Conservation (phyloP, 1,284 basidiomycete genomes). For the Ceratobasidium sp. region DNA sequence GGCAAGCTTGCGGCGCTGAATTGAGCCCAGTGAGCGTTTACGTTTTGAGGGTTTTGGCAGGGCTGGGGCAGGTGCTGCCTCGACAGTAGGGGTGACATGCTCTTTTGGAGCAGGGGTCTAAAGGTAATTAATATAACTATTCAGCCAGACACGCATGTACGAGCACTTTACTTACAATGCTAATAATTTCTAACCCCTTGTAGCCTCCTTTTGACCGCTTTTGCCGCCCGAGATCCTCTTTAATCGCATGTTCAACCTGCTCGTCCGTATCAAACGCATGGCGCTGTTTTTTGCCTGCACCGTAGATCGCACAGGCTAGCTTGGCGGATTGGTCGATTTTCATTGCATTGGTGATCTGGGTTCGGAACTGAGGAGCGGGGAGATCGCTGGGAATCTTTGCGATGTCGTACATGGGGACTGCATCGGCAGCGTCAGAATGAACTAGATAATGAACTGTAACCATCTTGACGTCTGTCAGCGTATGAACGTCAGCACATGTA, state of each 20-base stretch:
- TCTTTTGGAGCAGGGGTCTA: not conserved
- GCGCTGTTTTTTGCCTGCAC: not conserved
- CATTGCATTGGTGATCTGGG: not conserved
- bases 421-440: not conserved
- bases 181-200: not conserved
- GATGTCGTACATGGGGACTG: not conserved
- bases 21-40: not conserved
- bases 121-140: not conserved
- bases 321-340: not conserved
- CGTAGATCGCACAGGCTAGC: not conserved
- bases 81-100: not conserved
- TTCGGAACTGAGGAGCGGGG: not conserved
- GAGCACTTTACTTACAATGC: not conserved
- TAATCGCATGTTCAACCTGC: not conserved
- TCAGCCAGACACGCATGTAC: not conserved
- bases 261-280: not conserved
- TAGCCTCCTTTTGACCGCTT: not conserved
- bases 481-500: not conserved
- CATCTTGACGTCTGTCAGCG: not conserved
- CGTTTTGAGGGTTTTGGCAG: not conserved
- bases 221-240: not conserved
- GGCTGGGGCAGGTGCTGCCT: too few relatives aligned
- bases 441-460: not conserved
- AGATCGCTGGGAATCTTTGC: not conserved
- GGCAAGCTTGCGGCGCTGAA: not conserved